Conservation (phyloP, 2,329 filamentous ascomycete species). For the Pseudofabraea citricarpa region DNA sequence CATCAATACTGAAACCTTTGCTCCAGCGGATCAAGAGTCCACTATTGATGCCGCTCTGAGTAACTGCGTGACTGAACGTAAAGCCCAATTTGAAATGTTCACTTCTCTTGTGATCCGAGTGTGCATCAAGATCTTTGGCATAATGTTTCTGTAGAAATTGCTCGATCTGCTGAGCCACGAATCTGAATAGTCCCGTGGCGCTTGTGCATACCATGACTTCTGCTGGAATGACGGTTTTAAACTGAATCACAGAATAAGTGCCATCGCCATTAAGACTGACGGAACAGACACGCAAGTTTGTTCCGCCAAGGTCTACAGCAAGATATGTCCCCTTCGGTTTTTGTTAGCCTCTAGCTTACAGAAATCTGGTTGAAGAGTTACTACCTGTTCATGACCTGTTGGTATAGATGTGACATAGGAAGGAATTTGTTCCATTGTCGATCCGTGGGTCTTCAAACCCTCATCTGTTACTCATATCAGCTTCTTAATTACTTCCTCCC, state of each 20-base stretch:
- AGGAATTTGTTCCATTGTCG: slow-evolving; percentile 86
- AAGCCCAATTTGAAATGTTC: slow-evolving; percentile 60
- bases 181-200: slow-evolving; percentile 78
- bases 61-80: slow-evolving; percentile 92
- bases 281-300: slow-evolving; percentile 94
- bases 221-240: slow-evolving; percentile 82
- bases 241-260: slow-evolving; percentile 86
- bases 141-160: slow-evolving; percentile 80
- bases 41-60: slow-evolving; percentile 89
- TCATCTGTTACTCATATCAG: slow-evolving; percentile 49
- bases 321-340: slow-evolving; percentile 69
- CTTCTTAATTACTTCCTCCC: slow-evolving; percentile 1
- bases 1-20: slow-evolving; percentile 91
- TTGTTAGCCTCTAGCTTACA: background rate
- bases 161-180: slow-evolving; percentile 87
- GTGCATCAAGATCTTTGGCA: slow-evolving; percentile 71
- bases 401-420: slow-evolving; percentile 91
- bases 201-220: slow-evolving; percentile 84
- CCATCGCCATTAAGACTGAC: slow-evolving; percentile 86
- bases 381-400: slow-evolving; percentile 90
- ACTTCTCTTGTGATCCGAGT: slow-evolving; percentile 26
- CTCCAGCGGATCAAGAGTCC: slow-evolving; percentile 91
- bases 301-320: slow-evolving; percentile 88
- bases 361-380: slow-evolving; percentile 4
- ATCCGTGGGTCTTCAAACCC: slow-evolving; percentile 69